A percentile compares a stretch with the other conserved stretches of the same genome.
Evolutionary conservation across 2,329 filamentous ascomycete species (phyloP).

Genomic region (Penicillium sp.): DNA sequence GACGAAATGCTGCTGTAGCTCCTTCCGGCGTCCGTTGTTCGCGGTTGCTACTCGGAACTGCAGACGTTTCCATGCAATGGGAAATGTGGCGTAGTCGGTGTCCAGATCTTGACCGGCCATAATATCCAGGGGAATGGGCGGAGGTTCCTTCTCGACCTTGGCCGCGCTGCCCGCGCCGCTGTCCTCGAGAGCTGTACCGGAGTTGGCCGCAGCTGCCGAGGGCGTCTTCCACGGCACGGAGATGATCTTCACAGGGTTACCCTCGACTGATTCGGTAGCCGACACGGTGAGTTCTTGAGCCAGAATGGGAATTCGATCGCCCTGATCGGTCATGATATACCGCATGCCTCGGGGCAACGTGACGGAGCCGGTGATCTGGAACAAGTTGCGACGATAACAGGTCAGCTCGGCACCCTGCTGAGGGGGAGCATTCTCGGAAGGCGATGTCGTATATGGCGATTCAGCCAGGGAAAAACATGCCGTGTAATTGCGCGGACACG

Average conservation of each 20-base stretch:
- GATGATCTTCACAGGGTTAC: conserved; percentile 86
- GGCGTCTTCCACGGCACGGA: conserved; percentile 98
- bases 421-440: conserved; percentile 57
- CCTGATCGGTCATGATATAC: conserved; percentile 78
- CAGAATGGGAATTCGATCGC: conserved; percentile 77
- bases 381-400: conserved; percentile 92
- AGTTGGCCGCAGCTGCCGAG: conserved; percentile 57
- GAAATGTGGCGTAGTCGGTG: conserved; percentile 83
- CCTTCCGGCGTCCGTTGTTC: conserved; percentile 91
- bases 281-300: conserved; percentile 85
- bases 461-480: conserved; percentile 69
- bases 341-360: conserved; percentile 75
- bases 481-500: conserved; percentile 61
- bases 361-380: conserved; percentile 89
- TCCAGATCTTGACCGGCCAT: conserved; percentile 67
- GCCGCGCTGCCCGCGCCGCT: conserved; percentile 45
- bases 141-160: conserved; percentile 79
- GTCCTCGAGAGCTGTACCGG: conserved; percentile 49
- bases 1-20: conserved; percentile 94
- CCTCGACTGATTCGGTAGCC: conserved; percentile 91
- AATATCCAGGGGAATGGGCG: conserved; percentile 70
- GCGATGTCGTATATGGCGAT: conserved; percentile 59
- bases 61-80: conserved; percentile 88
- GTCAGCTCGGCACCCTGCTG: conserved; percentile 66
- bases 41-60: conserved; percentile 95